A percentile compares a stretch with the other conserved stretches of the same genome.
phyloP scores from a whole-genome alignment of 2,329 filamentous ascomycete genomes.

The Penicillium palitans region DNA sequence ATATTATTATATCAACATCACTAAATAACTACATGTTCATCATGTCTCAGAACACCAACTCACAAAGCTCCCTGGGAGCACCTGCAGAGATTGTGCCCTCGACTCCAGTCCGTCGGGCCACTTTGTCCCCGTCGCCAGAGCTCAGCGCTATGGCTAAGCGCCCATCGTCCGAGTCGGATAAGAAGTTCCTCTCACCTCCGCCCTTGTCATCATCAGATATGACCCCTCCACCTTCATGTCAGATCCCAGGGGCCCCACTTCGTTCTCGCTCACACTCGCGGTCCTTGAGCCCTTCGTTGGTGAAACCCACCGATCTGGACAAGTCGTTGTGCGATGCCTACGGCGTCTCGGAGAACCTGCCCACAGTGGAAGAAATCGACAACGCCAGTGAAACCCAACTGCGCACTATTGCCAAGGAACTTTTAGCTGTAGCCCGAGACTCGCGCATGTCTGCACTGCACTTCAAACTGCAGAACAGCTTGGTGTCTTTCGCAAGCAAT shows the following conservation, averaged over 20 bases:
- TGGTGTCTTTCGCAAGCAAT: constrained; percentile 78
- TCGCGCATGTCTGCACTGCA: constrained; percentile 83
- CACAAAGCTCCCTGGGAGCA: constrained; percentile 40
- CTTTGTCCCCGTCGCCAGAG: constrained; percentile 40
- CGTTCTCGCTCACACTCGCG: constrained; percentile 45
- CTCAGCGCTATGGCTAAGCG: constrained; percentile 32
- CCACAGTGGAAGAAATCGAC: constrained; percentile 54
- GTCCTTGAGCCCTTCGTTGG: constrained; percentile 33
- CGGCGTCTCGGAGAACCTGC: constrained; percentile 46
- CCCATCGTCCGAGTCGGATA: constrained; percentile 37
- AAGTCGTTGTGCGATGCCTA: constrained; percentile 45
- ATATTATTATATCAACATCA: constrained; percentile 5
- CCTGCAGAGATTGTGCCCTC: constrained; percentile 42
- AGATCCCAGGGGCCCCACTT: constrained; percentile 49
- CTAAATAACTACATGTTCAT: constrained; percentile 6
- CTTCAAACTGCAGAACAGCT: constrained; percentile 84
- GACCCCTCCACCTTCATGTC: constrained; percentile 65
- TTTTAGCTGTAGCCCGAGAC: constrained; percentile 59
- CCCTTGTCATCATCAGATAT: constrained; percentile 53
- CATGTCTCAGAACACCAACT: constrained; percentile 39
- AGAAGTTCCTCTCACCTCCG: constrained; percentile 44
- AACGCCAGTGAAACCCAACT: constrained; percentile 54
- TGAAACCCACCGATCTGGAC: constrained; percentile 52
- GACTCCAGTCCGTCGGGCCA: constrained; percentile 35
- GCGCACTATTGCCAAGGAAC: constrained; percentile 54